Evolutionary conservation across 2,329 filamentous ascomycete species (phyloP).

Genomic region (Clonostachys sp.): DNA sequence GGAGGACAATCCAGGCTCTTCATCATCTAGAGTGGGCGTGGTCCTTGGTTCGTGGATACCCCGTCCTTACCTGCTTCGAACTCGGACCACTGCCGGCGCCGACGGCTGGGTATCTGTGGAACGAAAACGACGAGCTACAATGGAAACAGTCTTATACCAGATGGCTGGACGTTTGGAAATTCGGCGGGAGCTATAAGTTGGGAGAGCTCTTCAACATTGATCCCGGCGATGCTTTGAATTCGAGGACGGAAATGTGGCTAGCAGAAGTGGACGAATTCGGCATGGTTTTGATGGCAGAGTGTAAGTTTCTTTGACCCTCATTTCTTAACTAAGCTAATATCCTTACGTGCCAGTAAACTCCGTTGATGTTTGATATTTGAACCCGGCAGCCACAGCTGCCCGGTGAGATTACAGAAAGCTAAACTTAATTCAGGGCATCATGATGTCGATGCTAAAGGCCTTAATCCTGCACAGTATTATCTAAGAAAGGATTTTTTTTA

Average conservation of each 20-base stretch:
- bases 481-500: too few relatives aligned
- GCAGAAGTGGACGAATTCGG: constrained; percentile 9
- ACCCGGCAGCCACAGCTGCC: too few relatives aligned
- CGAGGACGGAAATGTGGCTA: constrained; percentile 8
- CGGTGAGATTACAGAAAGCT: too few relatives aligned
- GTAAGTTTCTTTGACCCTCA: constrained; percentile 1
- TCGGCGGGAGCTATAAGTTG: constrained; percentile 6
- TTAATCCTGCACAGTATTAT: too few relatives aligned
- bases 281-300: constrained; percentile 9
- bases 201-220: constrained; percentile 8
- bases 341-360: too few relatives aligned
- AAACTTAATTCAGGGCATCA: too few relatives aligned
- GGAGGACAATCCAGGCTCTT: constrained; percentile 7
- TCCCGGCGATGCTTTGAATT: background rate
- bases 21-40: constrained; percentile 11
- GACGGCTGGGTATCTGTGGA: constrained; percentile 6
- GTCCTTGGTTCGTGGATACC: constrained; percentile 8
- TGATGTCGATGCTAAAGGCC: too few relatives aligned
- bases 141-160: constrained; percentile 4
- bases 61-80: constrained; percentile 9
- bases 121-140: constrained; percentile 1
- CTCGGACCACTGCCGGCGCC: constrained; percentile 8
- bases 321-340: too few relatives aligned
- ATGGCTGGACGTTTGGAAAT: constrained; percentile 7
- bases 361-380: too few relatives aligned